These are phyloP conservation scores for Sordaria brevicollis DNA, from an alignment of 495 filamentous ascomycete genomes.

Conservation along the genomic window DNA sequence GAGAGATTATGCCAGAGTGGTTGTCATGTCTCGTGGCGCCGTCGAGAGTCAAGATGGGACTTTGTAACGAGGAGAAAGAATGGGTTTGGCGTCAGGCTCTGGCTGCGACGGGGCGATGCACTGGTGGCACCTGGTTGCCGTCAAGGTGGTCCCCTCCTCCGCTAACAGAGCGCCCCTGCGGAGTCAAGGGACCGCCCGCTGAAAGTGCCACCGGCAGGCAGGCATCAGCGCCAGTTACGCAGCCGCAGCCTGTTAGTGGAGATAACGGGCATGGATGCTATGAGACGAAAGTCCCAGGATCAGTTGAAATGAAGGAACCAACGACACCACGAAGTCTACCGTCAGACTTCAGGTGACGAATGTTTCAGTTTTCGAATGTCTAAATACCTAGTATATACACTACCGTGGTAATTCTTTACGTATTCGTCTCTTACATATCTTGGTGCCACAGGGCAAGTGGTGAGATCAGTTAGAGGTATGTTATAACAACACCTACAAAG, in stretches of 20 bases:
- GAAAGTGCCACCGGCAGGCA: background rate
- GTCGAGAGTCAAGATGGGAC: background rate
- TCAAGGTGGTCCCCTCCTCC: background rate
- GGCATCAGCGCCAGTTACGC: background rate
- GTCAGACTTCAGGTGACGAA: background rate
- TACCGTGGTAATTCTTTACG: background rate
- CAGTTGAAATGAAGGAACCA: background rate
- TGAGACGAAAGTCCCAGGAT: background rate
- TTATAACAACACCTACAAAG: no score
- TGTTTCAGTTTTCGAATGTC: background rate
- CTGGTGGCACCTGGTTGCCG: background rate
- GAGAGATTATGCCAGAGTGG: slow-evolving; percentile 4
- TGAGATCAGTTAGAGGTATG: no score
- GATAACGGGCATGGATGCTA: background rate
- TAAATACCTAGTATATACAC: background rate
- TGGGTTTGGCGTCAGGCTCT: background rate
- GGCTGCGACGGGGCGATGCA: background rate
- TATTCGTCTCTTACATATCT: background rate
- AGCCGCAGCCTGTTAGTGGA: background rate
- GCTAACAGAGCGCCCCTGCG: background rate
- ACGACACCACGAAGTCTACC: background rate
- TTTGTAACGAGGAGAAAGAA: background rate
- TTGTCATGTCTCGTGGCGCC: slow-evolving; percentile 3
- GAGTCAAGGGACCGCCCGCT: background rate
- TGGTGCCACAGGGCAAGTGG: background rate